These are phyloP conservation scores for Diaporthe citriasiana DNA, from an alignment of 2,329 filamentous ascomycete species.

Conservation along the genomic window DNA sequence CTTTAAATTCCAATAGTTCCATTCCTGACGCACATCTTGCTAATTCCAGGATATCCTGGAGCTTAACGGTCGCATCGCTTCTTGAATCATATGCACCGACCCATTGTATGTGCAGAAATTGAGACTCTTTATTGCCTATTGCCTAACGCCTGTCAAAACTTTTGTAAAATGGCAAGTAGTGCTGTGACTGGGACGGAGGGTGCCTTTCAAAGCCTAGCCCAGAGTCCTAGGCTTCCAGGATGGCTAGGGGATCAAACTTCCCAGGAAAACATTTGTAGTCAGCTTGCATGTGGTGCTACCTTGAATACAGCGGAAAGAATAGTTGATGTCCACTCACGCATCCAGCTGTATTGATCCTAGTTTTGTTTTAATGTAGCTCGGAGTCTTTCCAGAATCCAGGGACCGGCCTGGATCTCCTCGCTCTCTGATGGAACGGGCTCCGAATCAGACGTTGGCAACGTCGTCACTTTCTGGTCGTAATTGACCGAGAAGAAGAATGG, in stretches of 20 bases:
- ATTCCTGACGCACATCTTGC: not conserved
- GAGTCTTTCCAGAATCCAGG: constrained; percentile 31
- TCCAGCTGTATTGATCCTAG: not conserved
- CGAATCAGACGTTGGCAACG: constrained; percentile 50
- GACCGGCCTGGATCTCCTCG: constrained; percentile 24
- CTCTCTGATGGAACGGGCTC: not conserved
- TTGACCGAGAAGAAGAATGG: constrained; percentile 42
- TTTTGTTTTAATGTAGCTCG: constrained; percentile 20
- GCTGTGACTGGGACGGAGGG: not conserved
- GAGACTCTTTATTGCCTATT: not conserved
- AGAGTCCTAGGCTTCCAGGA: not conserved
- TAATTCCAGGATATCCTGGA: not conserved
- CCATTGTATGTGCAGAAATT: not conserved
- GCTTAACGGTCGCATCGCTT: too few relatives aligned
- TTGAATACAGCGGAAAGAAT: not conserved
- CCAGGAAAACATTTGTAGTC: not conserved
- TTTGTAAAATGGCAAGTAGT: not conserved
- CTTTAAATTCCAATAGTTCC: not conserved
- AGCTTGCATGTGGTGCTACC: not conserved
- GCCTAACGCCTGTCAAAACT: not conserved
- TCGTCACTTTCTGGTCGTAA: constrained; percentile 35
- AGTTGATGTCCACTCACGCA: too few relatives aligned
- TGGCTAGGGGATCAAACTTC: too few relatives aligned
- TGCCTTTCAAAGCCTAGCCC: too few relatives aligned
- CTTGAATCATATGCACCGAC: not conserved